Evolutionary conservation across 306 rosid genomes (phyloP), one percentile per base, ranked within the genome.

Genomic region (Dryas alaskensis): DNA sequence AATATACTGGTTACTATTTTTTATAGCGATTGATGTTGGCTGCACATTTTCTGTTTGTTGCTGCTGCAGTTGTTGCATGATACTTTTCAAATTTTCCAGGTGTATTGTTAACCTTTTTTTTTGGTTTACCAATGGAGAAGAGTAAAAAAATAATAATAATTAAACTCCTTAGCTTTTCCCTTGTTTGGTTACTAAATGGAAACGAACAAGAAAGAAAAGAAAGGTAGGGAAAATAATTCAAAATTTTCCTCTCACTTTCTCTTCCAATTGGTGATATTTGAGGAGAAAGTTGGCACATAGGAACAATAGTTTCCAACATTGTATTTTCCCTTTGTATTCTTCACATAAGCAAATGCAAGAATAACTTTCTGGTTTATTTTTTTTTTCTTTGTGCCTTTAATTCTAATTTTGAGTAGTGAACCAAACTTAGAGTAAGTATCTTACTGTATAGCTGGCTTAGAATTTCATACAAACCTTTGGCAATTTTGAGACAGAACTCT

Each of bases 401-500:
- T 31, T 7, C 8, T 64, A n/a, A 11, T 4, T 4, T n/a, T 52
- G 57, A 52, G 12, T 13, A 52, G 57, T 52, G 57, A 52, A 52
- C 19, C 22, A 52, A 19, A n/a, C 16, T 8, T 17, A 2, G 52
- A 64, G 39, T 43, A 6, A 42, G 7, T 54, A 17, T 43, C 59
- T 55, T 19, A 49, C 43, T 49, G 51, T 51, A 53, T 48, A 10
- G 4, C 19, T 50, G 13, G 14, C 45, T 42, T 17, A 25, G 22
- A 61, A 60, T 50, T 59, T 37, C 1, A 10, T 44, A 22, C 2
- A 52, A 51, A 69, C 43, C n/a, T 11, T 45, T 37, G 60, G 45
- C 27, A 16, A 10, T 31, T 78, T 77, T 64, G 54, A 67, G 62
- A 54, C 16, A 10, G 3, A 53, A 60, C 55, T 52, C 61, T 43